These are phyloP conservation scores for Aspergillus sp. DNA, from an alignment of 2,329 filamentous ascomycete species.

Conservation along the genomic window DNA sequence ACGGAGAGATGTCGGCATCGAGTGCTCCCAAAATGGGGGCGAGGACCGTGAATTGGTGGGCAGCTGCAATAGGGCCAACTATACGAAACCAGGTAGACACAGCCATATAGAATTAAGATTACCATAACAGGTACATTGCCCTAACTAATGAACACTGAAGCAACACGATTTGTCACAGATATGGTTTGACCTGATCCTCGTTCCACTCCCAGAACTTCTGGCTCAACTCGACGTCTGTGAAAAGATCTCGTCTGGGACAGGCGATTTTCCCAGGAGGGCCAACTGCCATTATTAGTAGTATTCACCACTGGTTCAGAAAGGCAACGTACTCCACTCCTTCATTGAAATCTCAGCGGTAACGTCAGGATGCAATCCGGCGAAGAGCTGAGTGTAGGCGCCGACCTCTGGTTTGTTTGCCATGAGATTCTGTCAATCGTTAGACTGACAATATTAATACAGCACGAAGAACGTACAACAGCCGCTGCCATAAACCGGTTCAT, in stretches of 20 bases:
- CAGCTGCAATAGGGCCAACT: too few species aligned
- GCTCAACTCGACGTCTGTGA: neutral
- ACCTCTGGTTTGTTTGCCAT: conserved; percentile 6
- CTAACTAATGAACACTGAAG: too few species aligned
- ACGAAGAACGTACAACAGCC: neutral
- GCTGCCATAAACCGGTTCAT: conserved; percentile 2
- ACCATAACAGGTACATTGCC: too few species aligned
- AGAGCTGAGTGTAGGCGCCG: conserved; percentile 26
- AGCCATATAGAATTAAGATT: too few species aligned
- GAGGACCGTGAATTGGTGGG: too few species aligned
- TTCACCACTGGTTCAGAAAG: neutral
- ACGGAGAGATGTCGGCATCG: too few species aligned
- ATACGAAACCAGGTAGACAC: too few species aligned
- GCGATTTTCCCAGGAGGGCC: neutral
- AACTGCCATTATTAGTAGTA: neutral
- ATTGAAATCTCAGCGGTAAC: neutral
- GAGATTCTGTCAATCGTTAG: neutral
- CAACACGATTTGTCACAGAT: neutral
- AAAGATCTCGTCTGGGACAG: neutral
- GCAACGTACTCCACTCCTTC: neutral
- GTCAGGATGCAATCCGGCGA: conserved; percentile 7
- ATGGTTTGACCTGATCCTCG: conserved; percentile 2
- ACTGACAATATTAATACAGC: neutral
- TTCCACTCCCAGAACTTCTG: conserved; percentile 11
- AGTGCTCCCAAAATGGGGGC: too few species aligned